Evolutionary conservation across 73 alveolate species (phyloP).

Genomic region (Blepharisma stoltei): DNA sequence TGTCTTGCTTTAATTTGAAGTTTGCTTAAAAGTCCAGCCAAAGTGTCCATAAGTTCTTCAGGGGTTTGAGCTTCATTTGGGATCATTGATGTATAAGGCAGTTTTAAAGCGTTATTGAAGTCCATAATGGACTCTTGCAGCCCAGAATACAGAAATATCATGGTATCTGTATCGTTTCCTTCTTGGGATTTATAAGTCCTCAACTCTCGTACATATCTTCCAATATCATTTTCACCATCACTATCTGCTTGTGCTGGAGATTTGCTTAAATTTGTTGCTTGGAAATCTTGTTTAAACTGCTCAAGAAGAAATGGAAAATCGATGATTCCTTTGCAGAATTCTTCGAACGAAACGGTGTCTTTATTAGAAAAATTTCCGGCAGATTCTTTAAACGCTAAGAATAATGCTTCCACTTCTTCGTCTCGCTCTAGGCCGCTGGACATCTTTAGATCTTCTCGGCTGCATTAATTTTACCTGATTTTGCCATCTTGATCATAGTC

Average conservation of each 20-base stretch:
- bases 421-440: not conserved
- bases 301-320: slow-evolving; percentile 4
- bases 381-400: not conserved
- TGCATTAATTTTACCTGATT: not conserved
- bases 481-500: slow-evolving; percentile 1
- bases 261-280: not conserved
- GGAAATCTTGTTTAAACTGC: not conserved
- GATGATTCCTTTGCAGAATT: slow-evolving; percentile 5
- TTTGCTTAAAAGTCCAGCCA: too few relatives aligned
- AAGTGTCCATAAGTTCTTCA: too few relatives aligned
- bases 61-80: too few relatives aligned
- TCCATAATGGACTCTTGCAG: not conserved
- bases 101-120: not conserved
- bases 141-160: not conserved
- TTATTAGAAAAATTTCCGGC: not conserved
- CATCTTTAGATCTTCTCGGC: not conserved
- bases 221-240: not conserved
- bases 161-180: not conserved
- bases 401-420: not conserved
- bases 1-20: too few relatives aligned
- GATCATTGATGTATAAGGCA: too few relatives aligned
- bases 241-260: not conserved
- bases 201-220: not conserved
- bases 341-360: not conserved
- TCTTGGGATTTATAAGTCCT: too few relatives aligned